These are phyloP conservation scores for Schizochytrium sp. DNA, from an alignment of 108 stramenopile genomes.

Conservation along the genomic window DNA sequence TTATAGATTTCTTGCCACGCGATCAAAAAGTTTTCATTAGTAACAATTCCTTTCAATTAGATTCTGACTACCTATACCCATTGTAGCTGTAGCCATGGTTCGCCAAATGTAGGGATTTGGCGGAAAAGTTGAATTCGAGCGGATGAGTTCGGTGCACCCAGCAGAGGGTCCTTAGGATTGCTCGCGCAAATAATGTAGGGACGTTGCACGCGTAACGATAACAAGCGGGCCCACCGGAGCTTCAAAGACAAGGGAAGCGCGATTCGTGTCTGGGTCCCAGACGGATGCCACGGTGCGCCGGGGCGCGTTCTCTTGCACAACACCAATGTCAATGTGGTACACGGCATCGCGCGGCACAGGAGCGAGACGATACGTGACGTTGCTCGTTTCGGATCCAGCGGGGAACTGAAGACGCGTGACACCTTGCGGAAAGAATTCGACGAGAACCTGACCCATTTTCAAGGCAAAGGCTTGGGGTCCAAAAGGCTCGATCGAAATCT, in stretches of 20 bases:
- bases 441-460: not conserved
- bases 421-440: not conserved
- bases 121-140: no score
- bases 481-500: slow-evolving; percentile 21
- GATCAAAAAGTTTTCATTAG: no score
- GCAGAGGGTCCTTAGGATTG: no score
- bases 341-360: not conserved
- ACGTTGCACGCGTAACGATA: not conserved
- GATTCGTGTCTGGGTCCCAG: not conserved
- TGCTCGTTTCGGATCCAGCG: not conserved
- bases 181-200: no score
- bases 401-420: not conserved
- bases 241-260: not conserved
- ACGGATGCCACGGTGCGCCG: not conserved
- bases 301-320: not conserved
- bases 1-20: no score
- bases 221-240: not conserved
- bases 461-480: not conserved
- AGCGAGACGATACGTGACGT: not conserved
- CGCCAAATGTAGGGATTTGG: no score
- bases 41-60: no score
- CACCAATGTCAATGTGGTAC: not conserved
- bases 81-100: no score
- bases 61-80: no score
- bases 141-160: no score